A percentile compares a stretch with the other conserved stretches of the same genome.
phyloP scores from a whole-genome alignment of 2,329 filamentous ascomycete species.

The Hypoxylon sp. region DNA sequence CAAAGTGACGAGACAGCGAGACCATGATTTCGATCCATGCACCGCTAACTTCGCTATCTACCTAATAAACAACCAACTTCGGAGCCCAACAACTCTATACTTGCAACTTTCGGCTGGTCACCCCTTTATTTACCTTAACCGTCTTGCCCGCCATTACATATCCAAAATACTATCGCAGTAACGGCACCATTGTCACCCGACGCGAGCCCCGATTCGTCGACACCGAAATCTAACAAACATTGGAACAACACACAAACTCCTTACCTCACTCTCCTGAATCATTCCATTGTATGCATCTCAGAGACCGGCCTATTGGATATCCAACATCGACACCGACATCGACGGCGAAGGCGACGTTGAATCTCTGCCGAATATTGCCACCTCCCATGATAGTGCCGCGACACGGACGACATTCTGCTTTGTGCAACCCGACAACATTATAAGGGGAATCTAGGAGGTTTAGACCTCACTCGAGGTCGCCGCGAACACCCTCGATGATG shows the following conservation, averaged over 20 bases:
- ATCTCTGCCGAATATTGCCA: slow-evolving; percentile 28
- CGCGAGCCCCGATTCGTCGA: slow-evolving; percentile 20
- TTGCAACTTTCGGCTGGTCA: slow-evolving; percentile 38
- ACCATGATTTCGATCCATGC: slow-evolving; percentile 37
- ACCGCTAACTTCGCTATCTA: slow-evolving; percentile 42
- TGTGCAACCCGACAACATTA: slow-evolving; percentile 49
- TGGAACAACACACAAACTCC: slow-evolving; percentile 14
- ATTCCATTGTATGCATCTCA: slow-evolving; percentile 34
- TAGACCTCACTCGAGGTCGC: slow-evolving; percentile 51
- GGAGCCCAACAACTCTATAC: slow-evolving; percentile 46
- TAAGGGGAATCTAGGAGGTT: slow-evolving; percentile 49
- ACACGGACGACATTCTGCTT: slow-evolving; percentile 47
- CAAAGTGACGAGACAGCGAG: slow-evolving; percentile 39
- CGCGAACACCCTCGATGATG: slow-evolving; percentile 53
- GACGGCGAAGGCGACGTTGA: slow-evolving; percentile 18
- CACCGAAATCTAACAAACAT: slow-evolving; percentile 11
- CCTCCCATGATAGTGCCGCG: slow-evolving; percentile 51
- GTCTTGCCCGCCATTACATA: slow-evolving; percentile 11
- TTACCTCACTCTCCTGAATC: slow-evolving; percentile 15
- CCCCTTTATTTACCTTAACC: slow-evolving; percentile 38
- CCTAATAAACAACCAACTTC: slow-evolving; percentile 42
- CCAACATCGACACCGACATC: slow-evolving; percentile 22
- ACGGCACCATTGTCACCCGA: slow-evolving; percentile 25
- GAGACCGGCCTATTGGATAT: slow-evolving; percentile 24
- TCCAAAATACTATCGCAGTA: slow-evolving; percentile 14